These are phyloP conservation scores for Sclerotinia borealis DNA, from an alignment of 2,329 filamentous ascomycete species.

Conservation along the genomic window DNA sequence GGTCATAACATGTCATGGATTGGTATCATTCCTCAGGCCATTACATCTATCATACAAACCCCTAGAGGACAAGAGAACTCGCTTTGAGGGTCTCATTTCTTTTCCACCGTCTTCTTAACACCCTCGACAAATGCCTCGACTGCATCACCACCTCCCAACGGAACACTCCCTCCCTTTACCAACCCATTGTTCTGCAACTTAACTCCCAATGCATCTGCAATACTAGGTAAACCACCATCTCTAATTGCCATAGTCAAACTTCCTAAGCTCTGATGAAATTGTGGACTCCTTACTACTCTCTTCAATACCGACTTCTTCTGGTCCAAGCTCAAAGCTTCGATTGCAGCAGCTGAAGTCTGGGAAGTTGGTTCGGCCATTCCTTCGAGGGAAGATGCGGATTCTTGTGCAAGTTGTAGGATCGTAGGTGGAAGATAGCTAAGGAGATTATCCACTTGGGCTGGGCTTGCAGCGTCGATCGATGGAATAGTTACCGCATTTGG, in stretches of 20 bases:
- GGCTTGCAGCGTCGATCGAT: slow-evolving; percentile 53
- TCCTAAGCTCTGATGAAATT: slow-evolving; percentile 80
- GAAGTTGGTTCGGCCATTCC: slow-evolving; percentile 59
- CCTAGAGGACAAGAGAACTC: not conserved
- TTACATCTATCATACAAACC: slow-evolving; percentile 6
- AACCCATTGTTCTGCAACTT: slow-evolving; percentile 80
- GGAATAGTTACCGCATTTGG: slow-evolving; percentile 71
- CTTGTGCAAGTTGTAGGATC: slow-evolving; percentile 70
- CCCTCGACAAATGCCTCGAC: slow-evolving; percentile 89
- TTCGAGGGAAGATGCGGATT: slow-evolving; percentile 51
- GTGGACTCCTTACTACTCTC: slow-evolving; percentile 79
- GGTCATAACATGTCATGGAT: slow-evolving; percentile 5
- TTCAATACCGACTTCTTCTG: slow-evolving; percentile 78
- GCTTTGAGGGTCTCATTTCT: slow-evolving; percentile 32
- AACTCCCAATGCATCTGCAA: slow-evolving; percentile 79
- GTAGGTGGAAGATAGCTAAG: slow-evolving; percentile 73
- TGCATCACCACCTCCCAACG: slow-evolving; percentile 80
- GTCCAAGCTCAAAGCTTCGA: slow-evolving; percentile 62
- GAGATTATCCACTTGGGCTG: slow-evolving; percentile 66
- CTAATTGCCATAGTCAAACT: slow-evolving; percentile 82
- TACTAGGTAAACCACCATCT: slow-evolving; percentile 83
- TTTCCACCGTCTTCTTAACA: slow-evolving; percentile 71
- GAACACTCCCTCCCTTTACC: slow-evolving; percentile 70
- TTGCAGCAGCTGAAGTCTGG: slow-evolving; percentile 64
- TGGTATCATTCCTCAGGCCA: not conserved